These are phyloP conservation scores for Rhodotorula mucilaginosa DNA, from an alignment of 1,284 basidiomycete genomes.

Conservation along the genomic window DNA sequence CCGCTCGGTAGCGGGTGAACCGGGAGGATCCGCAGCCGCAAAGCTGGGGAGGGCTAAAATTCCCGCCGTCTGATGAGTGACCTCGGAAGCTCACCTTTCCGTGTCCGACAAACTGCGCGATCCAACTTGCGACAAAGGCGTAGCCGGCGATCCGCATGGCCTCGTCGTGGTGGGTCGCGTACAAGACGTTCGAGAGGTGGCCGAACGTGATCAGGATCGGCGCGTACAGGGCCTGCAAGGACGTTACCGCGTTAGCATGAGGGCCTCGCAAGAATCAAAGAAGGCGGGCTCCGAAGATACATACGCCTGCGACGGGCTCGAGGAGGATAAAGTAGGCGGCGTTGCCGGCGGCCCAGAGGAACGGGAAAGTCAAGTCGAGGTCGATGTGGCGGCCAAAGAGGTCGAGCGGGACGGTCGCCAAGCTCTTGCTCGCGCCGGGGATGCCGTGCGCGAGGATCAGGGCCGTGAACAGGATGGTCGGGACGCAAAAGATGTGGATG, in stretches of 20 bases:
- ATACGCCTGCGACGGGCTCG: conserved; percentile 42
- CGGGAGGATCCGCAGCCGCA: no score
- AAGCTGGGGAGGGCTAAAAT: no score
- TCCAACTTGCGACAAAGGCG: conserved; percentile 41
- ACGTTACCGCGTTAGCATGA: no score
- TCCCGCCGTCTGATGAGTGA: no score
- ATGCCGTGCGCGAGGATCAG: conserved; percentile 39
- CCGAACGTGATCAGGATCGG: conserved; percentile 42
- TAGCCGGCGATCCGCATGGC: conserved; percentile 35
- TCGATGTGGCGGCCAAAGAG: conserved; percentile 21
- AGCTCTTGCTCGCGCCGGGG: conserved; percentile 28
- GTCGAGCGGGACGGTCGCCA: conserved; percentile 11
- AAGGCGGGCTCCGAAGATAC: not conserved
- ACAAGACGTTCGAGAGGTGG: conserved; percentile 41
- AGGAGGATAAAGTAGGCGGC: conserved; percentile 44
- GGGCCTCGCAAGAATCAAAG: no score
- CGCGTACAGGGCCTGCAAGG: conserved; percentile 40
- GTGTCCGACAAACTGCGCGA: conserved; percentile 45
- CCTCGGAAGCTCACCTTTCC: conserved; percentile 20
- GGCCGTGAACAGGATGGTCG: conserved; percentile 40
- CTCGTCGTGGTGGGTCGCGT: conserved; percentile 24
- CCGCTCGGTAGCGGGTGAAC: no score
- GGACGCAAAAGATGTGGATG: conserved; percentile 43
- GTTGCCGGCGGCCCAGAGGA: conserved; percentile 35
- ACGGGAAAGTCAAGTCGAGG: conserved; percentile 35